Evolutionary conservation across 2,329 filamentous ascomycete genomes (phyloP).

Genomic region (Rugonectria rugulosa): DNA sequence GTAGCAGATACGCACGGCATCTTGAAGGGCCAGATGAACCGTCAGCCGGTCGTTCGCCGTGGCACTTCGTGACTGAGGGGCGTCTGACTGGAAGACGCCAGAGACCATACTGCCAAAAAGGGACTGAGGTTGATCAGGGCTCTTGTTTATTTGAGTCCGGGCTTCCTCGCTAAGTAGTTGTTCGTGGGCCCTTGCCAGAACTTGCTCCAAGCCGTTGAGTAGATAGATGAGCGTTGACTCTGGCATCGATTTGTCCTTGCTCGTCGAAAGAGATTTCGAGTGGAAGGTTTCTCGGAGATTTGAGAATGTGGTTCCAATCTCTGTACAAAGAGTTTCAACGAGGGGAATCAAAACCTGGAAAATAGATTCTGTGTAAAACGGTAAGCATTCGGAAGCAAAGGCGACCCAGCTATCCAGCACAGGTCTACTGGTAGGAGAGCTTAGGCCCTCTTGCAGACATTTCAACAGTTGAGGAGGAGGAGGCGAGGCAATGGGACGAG

Average conservation of each 20-base stretch:
- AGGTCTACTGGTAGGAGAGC: constrained; percentile 74
- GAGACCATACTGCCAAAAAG: constrained; percentile 97
- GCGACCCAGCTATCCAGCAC: constrained; percentile 92
- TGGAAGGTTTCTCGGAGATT: constrained; percentile 72
- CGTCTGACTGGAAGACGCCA: constrained; percentile 84
- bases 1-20: constrained; percentile 91
- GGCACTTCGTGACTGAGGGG: constrained; percentile 76
- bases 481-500: constrained; percentile 40
- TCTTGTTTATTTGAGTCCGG: constrained; percentile 72
- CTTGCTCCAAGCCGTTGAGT: constrained; percentile 90
- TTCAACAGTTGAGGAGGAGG: constrained; percentile 79
- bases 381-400: constrained; percentile 83
- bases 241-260: constrained; percentile 49
- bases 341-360: constrained; percentile 91
- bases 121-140: constrained; percentile 81
- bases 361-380: constrained; percentile 82
- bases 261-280: constrained; percentile 33
- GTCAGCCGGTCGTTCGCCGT: constrained; percentile 95
- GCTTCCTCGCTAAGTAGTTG: constrained; percentile 80
- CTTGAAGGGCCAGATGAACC: constrained; percentile 94
- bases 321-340: constrained; percentile 85
- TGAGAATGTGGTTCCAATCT: constrained; percentile 77
- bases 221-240: constrained; percentile 83
- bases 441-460: constrained; percentile 83
- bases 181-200: constrained; percentile 87